A percentile compares a stretch with the other conserved stretches of the same genome.
These are phyloP conservation scores for Cynanchum wilfordii DNA, from an alignment of 257 asterid species.

Conservation along the genomic window DNA sequence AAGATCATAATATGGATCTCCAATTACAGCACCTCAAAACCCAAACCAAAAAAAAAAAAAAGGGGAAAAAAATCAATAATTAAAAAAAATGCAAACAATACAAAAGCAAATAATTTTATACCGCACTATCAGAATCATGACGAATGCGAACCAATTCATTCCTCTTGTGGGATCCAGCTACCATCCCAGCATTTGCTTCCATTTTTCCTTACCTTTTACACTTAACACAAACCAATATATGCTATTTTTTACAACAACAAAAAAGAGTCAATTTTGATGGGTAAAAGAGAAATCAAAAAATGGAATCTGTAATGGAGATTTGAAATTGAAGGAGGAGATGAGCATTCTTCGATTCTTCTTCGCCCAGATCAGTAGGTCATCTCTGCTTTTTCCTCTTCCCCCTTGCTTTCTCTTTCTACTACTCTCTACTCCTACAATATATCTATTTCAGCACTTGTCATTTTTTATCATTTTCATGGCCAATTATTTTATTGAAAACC, in stretches of 20 bases:
- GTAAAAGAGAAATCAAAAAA: background rate
- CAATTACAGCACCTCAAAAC: slow-evolving; percentile 13
- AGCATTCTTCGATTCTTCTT: slow-evolving; percentile 22
- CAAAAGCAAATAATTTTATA: slow-evolving; percentile 19
- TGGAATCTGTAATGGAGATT: background rate
- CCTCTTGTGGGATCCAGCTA: slow-evolving; percentile 84
- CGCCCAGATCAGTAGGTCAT: slow-evolving; percentile 29
- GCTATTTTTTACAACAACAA: background rate
- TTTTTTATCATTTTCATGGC: slow-evolving; percentile 24
- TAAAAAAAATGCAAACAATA: slow-evolving; percentile 16
- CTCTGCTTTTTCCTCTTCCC: slow-evolving; percentile 17
- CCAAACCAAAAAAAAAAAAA: background rate
- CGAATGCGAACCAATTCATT: slow-evolving; percentile 62
- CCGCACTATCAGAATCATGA: slow-evolving; percentile 80
- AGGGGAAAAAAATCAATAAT: background rate
- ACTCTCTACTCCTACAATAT: slow-evolving; percentile 11
- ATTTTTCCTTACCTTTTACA: slow-evolving; percentile 20
- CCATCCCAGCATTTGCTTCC: slow-evolving; percentile 81
- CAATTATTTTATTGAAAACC: slow-evolving; percentile 12
- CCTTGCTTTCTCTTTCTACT: background rate
- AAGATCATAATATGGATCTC: slow-evolving; percentile 40
- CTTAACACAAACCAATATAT: background rate
- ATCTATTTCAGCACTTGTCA: slow-evolving; percentile 6
- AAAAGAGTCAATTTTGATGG: background rate
- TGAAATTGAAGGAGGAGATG: slow-evolving; percentile 1